A percentile compares a stretch with the other conserved stretches of the same genome.
phyloP scores from a whole-genome alignment of 2,329 filamentous ascomycete genomes.

The Chrysoporthe austroafricana region DNA sequence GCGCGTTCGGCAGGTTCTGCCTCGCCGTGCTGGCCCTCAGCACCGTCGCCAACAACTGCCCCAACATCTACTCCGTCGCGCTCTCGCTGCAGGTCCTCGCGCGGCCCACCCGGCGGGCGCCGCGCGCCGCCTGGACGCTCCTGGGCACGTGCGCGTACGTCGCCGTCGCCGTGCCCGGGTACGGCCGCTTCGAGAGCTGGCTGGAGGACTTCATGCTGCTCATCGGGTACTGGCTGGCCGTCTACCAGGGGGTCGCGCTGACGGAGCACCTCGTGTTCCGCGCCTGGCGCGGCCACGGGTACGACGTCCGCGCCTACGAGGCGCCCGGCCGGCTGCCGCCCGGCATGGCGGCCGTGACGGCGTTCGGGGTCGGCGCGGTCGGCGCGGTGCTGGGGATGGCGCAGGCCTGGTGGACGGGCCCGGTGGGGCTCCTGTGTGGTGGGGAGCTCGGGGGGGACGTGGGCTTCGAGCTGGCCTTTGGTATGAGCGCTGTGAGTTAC shows the following conservation, averaged over 20 bases:
- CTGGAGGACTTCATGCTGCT: constrained; percentile 73
- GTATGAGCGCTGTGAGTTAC: constrained; percentile 59
- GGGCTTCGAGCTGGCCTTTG: constrained; percentile 67
- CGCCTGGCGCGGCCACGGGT: constrained; percentile 59
- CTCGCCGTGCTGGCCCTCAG: constrained; percentile 67
- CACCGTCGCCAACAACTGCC: constrained; percentile 72
- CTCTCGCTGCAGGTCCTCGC: constrained; percentile 69
- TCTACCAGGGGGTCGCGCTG: constrained; percentile 70
- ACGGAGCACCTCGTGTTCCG: constrained; percentile 72
- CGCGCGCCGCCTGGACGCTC: constrained; percentile 70
- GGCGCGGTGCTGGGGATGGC: constrained; percentile 73
- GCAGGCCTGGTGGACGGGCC: constrained; percentile 70
- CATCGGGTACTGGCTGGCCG: constrained; percentile 74
- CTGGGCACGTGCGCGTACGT: constrained; percentile 66
- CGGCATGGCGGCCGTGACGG: constrained; percentile 64
- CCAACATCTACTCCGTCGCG: constrained; percentile 72
- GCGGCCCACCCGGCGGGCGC: constrained; percentile 61
- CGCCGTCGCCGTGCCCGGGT: constrained; percentile 72
- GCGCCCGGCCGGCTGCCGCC: constrained; percentile 61
- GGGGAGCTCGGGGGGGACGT: constrained; percentile 51
- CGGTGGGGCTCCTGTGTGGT: constrained; percentile 64
- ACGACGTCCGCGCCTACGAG: constrained; percentile 62
- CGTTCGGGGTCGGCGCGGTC: constrained; percentile 66
- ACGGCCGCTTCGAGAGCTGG: constrained; percentile 64
- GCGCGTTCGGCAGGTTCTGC: constrained; percentile 74